Percentiles rank a stretch among this genome's conserved stretches.
Conservation (phyloP, 768 basidiomycete species). For the Xerocomellus dryophilus region DNA sequence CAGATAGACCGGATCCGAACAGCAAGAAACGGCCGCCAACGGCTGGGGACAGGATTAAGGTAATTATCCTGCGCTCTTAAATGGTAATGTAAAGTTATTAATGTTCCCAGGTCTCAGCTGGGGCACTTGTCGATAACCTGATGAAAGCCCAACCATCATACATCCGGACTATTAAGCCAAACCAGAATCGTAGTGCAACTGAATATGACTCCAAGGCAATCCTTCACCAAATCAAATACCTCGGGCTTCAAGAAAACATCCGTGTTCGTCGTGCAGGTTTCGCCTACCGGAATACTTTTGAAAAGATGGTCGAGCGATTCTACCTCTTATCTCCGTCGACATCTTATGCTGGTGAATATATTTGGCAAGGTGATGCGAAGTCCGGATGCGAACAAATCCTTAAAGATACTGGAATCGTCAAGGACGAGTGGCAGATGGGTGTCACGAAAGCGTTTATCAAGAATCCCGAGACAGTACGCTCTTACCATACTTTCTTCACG, state of each 20-base stretch:
- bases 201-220: conserved; percentile 96
- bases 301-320: conserved; percentile 98
- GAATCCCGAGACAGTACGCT: conserved; percentile 90
- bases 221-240: conserved; percentile 98
- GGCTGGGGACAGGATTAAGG: conserved; percentile 97
- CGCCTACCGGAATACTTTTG: conserved; percentile 96
- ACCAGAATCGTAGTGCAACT: conserved; percentile 87
- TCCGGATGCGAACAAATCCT: conserved; percentile 92
- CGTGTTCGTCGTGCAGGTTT: conserved; percentile 96
- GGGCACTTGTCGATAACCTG: conserved; percentile 93
- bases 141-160: conserved; percentile 98
- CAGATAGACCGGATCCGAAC: conserved; percentile 91
- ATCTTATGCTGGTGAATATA: conserved; percentile 98
- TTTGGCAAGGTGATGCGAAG: conserved; percentile 86
- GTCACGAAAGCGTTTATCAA: conserved; percentile 99
- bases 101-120: conserved; percentile 70
- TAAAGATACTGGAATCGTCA: conserved; percentile 91
- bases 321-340: conserved; percentile 93
- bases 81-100: background rate
- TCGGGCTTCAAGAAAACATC: conserved; percentile 97
- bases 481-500: background rate
- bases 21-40: conserved; percentile 98
- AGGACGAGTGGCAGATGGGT: conserved; percentile 99
- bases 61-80: conserved; percentile 23
- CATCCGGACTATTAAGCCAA: conserved; percentile 99